Evolutionary conservation across 1,139 yeast species (phyloP), one percentile per base, ranked within the genome.

Genomic region (Saccharomyces hybrid): DNA sequence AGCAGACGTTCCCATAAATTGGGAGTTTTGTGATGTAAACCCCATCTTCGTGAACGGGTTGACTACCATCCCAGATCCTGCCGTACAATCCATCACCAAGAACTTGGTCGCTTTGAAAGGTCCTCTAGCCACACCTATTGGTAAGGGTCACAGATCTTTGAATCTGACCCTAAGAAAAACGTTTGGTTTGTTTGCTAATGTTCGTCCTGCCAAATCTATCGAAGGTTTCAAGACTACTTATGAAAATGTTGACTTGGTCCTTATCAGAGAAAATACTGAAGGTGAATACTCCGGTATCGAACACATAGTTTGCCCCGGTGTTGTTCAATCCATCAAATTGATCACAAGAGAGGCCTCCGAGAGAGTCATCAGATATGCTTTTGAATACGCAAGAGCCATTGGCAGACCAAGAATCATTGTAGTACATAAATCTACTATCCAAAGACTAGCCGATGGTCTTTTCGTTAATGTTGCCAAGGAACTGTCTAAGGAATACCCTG

Each of bases 231-330:
- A 91, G 75, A 93, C 98, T 61, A 95, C 97, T 51, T 93, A 91
- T 78, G 86, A 88, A 67, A 81, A 88, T 72, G 97, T 93, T 63
- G 95, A 93, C 77, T 86, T 97, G 61, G 97, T 93, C 52, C 81
- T 93, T 71, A 90, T 93, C 74, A 89, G 99, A 81, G 99, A 93
- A 78, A 93, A 93, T 83, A 93, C 99, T 66, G 99, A 93, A 78
- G 99, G 98, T 77, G 99, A 93, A 78, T 93, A 93, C 79, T 90
- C 97, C 48, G 99, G 99, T 76, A 91, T 93, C 66, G 99, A 93
- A 79, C 99, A 93, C 79, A 87, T 91, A 62, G 91, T 93, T 61
- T 95, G 90, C 56, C 98, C 98, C 61, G 99, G 99, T 70, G 98
- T 93, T 55, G 98, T 93, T 56, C 98, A 93, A 78, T 88, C 97